Evolutionary conservation across 306 rosid species (phyloP), one percentile per base, ranked within the genome.

Genomic region (Prosopis cineraria): DNA sequence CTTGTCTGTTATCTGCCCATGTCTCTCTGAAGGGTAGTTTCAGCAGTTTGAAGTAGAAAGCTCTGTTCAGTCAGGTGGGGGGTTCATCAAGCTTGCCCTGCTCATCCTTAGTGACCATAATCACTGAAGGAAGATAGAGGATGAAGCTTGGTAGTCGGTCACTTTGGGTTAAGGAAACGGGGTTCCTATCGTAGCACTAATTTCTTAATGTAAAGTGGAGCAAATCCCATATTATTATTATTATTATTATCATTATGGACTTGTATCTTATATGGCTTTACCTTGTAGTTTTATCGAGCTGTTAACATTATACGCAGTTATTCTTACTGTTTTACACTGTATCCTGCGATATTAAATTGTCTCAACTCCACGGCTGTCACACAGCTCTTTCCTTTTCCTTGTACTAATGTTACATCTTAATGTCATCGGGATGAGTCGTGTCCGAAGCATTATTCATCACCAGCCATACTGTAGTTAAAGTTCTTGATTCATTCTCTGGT

Each of bases 101-200:
- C 48, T 76, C 78, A 58, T 78, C 84, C 70, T 79, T 79, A n/a
- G 73, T 71, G 81, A 83, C 84, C 77, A 78, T 58, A 75, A 29
- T 73, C 71, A 25, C 62, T 40, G 75, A 73, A 76, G 80, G 83
- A 53, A 80, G 73, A 68, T 47, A 34, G 56, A 43, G 81, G 86
- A 81, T 68, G 79, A 76, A 50, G 80, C 78, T 76, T 83, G 87
- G 87, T n/a, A n/a, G n/a, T 69, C 66, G 52, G 59, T 85, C 68
- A 58, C 74, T 83, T n/a, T 80, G 83, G 70, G 84, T 79, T 7
- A 68, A 83, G 81, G 81, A 78, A 75, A 79, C 78, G 83, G n/a
- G 80, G 73, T 80, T 68, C 58, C 59, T 69, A 76, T 87, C 77
- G 88, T 79, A 82, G 87, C 74, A 84, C 92, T 84, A 86, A 81